These are phyloP conservation scores for Penicillium chermesinum DNA, from an alignment of 495 filamentous ascomycete genomes.

Conservation along the genomic window DNA sequence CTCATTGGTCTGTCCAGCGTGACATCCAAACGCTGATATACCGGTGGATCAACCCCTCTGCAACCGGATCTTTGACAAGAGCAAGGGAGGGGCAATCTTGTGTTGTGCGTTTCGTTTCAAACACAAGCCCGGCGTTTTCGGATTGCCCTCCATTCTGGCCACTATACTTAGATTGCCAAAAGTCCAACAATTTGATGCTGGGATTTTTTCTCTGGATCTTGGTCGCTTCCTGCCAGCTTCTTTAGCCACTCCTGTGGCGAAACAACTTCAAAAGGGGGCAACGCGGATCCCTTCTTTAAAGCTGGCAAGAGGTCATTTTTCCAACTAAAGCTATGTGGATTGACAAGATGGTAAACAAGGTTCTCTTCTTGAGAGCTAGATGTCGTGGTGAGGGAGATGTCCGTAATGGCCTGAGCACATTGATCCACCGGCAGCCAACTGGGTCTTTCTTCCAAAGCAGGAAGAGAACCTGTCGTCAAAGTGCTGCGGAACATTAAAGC, in stretches of 20 bases:
- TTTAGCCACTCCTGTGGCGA: slow-evolving; percentile 46
- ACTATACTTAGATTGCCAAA: slow-evolving; percentile 38
- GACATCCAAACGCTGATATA: slow-evolving; percentile 24
- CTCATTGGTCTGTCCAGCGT: slow-evolving; percentile 4
- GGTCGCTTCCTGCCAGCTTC: slow-evolving; percentile 36
- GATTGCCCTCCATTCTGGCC: neutral
- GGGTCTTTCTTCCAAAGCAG: slow-evolving; percentile 50
- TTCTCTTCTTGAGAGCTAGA: slow-evolving; percentile 5
- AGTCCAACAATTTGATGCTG: slow-evolving; percentile 54
- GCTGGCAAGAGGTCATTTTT: slow-evolving; percentile 47
- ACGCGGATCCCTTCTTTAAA: slow-evolving; percentile 30
- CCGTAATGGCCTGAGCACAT: slow-evolving; percentile 25
- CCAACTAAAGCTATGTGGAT: slow-evolving; percentile 49
- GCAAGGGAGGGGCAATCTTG: slow-evolving; percentile 18
- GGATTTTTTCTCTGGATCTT: slow-evolving; percentile 52
- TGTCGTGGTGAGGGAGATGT: slow-evolving; percentile 11
- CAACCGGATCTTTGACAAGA: slow-evolving; percentile 15
- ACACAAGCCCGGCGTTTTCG: slow-evolving; percentile 5
- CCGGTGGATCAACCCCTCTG: slow-evolving; percentile 16
- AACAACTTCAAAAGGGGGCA: slow-evolving; percentile 42
- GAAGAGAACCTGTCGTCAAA: slow-evolving; percentile 45
- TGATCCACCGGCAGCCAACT: slow-evolving; percentile 45
- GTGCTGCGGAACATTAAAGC: slow-evolving; percentile 55
- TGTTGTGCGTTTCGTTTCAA: slow-evolving; percentile 17
- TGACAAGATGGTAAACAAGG: slow-evolving; percentile 51